Evolutionary conservation across 2,329 filamentous ascomycete species (phyloP), one percentile per base, ranked within the genome.

Genomic region (Ophiognomonia clavigignenti-juglandacearum): DNA sequence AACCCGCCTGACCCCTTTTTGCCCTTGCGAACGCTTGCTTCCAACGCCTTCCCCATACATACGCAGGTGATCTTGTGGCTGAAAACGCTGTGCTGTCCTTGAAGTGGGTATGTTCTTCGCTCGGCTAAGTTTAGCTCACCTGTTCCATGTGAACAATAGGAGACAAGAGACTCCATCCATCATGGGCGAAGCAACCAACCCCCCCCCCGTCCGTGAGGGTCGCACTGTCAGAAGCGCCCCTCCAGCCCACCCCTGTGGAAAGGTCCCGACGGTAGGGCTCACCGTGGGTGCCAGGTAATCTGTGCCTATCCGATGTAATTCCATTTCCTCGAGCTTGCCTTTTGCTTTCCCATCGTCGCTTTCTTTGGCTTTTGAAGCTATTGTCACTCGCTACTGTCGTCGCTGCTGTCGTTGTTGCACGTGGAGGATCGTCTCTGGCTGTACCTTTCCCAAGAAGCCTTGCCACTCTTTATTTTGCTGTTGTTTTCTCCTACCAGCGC

Each of bases 221-320:
- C 39, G 46, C 47, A 52, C 39, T 50, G 45, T 49, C 42, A 49
- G 34, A 32, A 51, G 35, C 23, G 39, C 27, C 42, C 31, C 34
- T 38, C 42, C 27, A 36, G 39, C 27, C 43, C 39, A 42, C 24
- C 36, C 36, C 44, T 29, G 39, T 37, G 45, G 38, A 36, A 45
- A 42, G 37, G 42, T 45, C 46, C 46, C 46, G 42, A 42, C 35
- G 27, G 50, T 49, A 45, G 34, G 50, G 50, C 48, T 52, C 35
- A 35, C 38, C 34, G 46, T 43, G 35, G 35, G 34, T 49, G 24
- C 10, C 10, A 10, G 6, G 24, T n/a, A n/a, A n/a, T 42, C 37
- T 49, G 39, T 49, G 42, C 34, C 46, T 49, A 39, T 45, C 46
- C 35, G 46, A 44, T 16, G 44, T 38, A 37, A 45, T 45, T 36